Evolutionary conservation across 164 flowering plant genomes (phyloP), one percentile per base, ranked within the genome.

Genomic region (Chloranthus sessilifolius): DNA sequence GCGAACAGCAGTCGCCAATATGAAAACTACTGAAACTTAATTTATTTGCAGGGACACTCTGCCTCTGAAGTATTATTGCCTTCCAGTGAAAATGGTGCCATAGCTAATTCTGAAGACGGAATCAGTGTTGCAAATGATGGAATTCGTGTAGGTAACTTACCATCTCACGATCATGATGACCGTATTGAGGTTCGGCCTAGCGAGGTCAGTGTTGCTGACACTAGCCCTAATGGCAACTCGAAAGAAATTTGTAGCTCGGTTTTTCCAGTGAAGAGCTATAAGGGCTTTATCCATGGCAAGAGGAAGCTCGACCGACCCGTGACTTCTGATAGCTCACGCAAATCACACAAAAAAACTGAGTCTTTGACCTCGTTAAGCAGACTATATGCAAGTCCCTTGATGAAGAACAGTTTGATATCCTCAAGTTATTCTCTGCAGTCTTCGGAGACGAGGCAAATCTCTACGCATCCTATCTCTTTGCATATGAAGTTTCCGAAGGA

Each of bases 401-500:
- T 17, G 23, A 42, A 17, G 17, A 40, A 37, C 10, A 26, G 28
- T 34, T 25, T 41, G 25, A 39, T 8, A 9, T 19, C 50, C 19
- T 23, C 19, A 23, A 22, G n/a, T 17, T 11, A 29, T 15, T 11
- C 22, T 1, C 11, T 6, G 34, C 56, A 52, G 37, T 16, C 33
- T 30, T 33, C 56, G 24, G 33, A 29, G 17, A 41, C 17, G 4
- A 24, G 21, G 8, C 20, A 14, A 27, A 7, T 2, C 14, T 16
- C 25, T 25, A 51, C 24, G n/a, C 8, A 3, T 28, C 54, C 56
- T 25, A 28, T 56, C 23, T 11, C 47, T 52, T 44, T 66, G 63
- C 54, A 43, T 51, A 66, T 70, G 63, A 66, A 66, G 49, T 66
- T 66, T 53, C 71, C 71, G n/a, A 59, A 53, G 51, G 52, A 58